Evolutionary conservation across 2,329 filamentous ascomycete genomes (phyloP), one percentile per base, ranked within the genome.

Genomic region (Grosmannia penicillata): DNA sequence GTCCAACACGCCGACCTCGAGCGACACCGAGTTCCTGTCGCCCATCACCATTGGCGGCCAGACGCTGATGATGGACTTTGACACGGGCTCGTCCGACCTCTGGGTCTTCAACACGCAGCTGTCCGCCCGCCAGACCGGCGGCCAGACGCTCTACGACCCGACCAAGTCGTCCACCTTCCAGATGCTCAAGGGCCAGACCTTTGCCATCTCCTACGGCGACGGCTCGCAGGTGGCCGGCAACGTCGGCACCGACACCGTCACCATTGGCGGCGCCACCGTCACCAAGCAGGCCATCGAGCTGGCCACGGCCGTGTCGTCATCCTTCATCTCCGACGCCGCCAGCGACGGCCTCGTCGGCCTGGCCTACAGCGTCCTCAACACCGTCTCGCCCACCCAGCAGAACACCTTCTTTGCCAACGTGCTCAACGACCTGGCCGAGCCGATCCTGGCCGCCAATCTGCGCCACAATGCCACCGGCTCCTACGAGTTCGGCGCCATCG

Each of bases 361-460:
- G 21, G 78, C 70, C 8, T 83, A 79, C 52, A 70, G 68, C 40
- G 63, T 56, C 28, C 64, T 81, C 53, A 83, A 82, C 53, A 77
- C 72, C 2, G 69, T 82, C 42, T 52, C 66, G 51, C 78, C 78
- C 1, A 58, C 63, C 14, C 59, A 64, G 45, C 75, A 81, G 47
- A 77, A 75, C 57, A 84, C 79, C 10, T 85, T 83, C 56, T 82
- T 84, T 53, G 62, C 82, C 50, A 84, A 81, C 53, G 61, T 80
- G 47, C 69, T 71, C 55, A 45, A 55, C n/a, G 55, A 61, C 15
- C 69, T 85, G 19, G 66, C 71, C 21, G 58, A 71, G 55, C 78
- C 79, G 0, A 59, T 87, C 29, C 81, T 87, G 58, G 82, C 80
- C 0, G 79, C 77, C 19, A 69, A 79, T 43, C 63, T 89, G 32